Evolutionary conservation across 176 grass and related monocot genomes (phyloP).

Genomic region (Lolium perenne): DNA sequence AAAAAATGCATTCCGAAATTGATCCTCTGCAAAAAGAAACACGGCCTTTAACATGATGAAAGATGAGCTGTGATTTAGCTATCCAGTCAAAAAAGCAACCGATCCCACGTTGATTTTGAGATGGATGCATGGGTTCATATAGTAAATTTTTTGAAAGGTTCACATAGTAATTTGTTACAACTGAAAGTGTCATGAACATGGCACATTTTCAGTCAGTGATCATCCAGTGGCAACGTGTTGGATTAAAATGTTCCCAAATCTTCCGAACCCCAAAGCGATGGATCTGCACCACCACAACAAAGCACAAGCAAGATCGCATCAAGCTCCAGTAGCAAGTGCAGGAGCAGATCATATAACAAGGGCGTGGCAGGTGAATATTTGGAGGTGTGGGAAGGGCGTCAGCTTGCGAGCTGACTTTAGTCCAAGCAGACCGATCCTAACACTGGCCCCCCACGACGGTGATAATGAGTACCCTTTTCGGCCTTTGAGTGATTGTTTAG

Average conservation of each 20-base stretch:
- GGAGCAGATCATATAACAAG: constrained; percentile 31
- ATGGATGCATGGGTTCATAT: neutral
- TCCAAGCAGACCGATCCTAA: constrained; percentile 47
- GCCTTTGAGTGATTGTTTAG: constrained; percentile 58
- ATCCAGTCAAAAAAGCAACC: constrained; percentile 6
- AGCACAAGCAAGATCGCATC: constrained; percentile 37
- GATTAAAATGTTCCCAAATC: neutral
- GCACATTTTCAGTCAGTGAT: neutral
- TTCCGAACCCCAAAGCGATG: constrained; percentile 32
- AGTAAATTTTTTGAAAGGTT: neutral
- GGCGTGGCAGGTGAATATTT: constrained; percentile 84
- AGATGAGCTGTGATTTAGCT: neutral
- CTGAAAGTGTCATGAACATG: constrained; percentile 13
- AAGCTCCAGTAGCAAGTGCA: constrained; percentile 14
- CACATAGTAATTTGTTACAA: neutral
- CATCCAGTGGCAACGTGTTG: constrained; percentile 36
- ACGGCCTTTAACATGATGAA: neutral
- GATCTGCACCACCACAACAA: too few relatives aligned
- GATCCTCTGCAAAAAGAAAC: neutral
- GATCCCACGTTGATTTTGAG: neutral
- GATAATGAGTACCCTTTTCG: constrained; percentile 49
- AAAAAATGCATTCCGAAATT: neutral
- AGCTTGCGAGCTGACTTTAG: constrained; percentile 94
- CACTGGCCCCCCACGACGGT: constrained; percentile 35
- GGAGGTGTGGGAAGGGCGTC: constrained; percentile 74